These are phyloP conservation scores for Nemophila menziesii DNA, from an alignment of 257 asterid species.

Conservation along the genomic window DNA sequence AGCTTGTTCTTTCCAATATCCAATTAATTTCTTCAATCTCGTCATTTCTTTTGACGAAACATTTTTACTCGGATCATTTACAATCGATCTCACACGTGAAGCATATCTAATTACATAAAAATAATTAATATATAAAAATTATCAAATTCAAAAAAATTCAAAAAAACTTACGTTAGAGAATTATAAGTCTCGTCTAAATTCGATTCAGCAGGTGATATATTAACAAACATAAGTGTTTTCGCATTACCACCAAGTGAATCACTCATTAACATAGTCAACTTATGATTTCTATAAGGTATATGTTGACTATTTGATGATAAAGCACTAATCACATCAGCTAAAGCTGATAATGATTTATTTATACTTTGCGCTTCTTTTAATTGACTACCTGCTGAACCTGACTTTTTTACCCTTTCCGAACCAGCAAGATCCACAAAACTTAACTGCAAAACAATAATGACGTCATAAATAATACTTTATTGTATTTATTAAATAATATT, in stretches of 20 bases:
- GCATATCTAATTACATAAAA: constrained; percentile 48
- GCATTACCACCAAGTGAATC: constrained; percentile 99
- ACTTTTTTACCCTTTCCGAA: constrained; percentile 86
- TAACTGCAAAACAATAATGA: constrained; percentile 39
- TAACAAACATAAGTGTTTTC: constrained; percentile 89
- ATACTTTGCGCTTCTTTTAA: constrained; percentile 97
- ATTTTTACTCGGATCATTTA: constrained; percentile 86
- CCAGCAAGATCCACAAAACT: constrained; percentile 99
- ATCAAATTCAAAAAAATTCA: too few relatives aligned
- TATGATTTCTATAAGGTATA: constrained; percentile 95
- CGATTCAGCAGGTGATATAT: constrained; percentile 87
- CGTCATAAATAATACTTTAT: too few relatives aligned
- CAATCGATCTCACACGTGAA: constrained; percentile 80
- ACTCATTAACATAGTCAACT: constrained; percentile 94
- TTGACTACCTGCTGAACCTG: constrained; percentile 84
- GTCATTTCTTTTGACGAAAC: constrained; percentile 88
- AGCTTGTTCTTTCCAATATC: constrained; percentile 84
- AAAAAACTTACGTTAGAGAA: constrained; percentile 60
- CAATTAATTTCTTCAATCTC: constrained; percentile 67
- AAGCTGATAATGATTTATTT: constrained; percentile 90
- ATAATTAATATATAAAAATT: neutral
- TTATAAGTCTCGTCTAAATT: constrained; percentile 89
- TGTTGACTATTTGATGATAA: constrained; percentile 75
- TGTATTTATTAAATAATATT: too few relatives aligned
- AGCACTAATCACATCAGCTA: constrained; percentile 97